Evolutionary conservation across 1,284 basidiomycete species (phyloP).

Genomic region (Rhodotorula sp.): DNA sequence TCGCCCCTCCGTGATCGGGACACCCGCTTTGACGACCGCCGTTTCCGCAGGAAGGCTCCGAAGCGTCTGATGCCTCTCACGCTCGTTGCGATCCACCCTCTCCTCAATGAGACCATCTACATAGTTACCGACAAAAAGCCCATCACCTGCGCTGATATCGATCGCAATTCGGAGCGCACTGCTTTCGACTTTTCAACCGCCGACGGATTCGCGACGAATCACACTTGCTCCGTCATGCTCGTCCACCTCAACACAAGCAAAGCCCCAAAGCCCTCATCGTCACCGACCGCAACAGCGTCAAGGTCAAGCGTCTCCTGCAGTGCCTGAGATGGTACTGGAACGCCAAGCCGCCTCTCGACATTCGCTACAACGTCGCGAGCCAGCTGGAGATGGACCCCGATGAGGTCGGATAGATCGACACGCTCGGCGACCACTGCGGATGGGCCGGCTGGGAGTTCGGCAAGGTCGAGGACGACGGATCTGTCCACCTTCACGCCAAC

Average conservation of each 20-base stretch:
- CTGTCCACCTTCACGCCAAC: background rate
- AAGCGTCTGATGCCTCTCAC: background rate
- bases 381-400: background rate
- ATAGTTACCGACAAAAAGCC: background rate
- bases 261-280: background rate
- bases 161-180: background rate
- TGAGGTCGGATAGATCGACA: background rate
- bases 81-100: background rate
- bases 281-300: conserved; percentile 2
- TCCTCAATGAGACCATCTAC: background rate
- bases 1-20: background rate
- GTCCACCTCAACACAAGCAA: background rate
- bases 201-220: background rate
- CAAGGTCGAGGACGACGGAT: background rate
- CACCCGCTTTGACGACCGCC: background rate
- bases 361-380: background rate
- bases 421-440: background rate
- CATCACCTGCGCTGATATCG: background rate
- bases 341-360: background rate
- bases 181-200: background rate
- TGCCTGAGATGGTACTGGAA: background rate
- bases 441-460: background rate
- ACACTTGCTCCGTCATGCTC: background rate
- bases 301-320: background rate
- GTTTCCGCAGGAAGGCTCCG: background rate